Conservation (phyloP, 2,329 filamentous ascomycete genomes). For the Epichloe brachyelytri region DNA sequence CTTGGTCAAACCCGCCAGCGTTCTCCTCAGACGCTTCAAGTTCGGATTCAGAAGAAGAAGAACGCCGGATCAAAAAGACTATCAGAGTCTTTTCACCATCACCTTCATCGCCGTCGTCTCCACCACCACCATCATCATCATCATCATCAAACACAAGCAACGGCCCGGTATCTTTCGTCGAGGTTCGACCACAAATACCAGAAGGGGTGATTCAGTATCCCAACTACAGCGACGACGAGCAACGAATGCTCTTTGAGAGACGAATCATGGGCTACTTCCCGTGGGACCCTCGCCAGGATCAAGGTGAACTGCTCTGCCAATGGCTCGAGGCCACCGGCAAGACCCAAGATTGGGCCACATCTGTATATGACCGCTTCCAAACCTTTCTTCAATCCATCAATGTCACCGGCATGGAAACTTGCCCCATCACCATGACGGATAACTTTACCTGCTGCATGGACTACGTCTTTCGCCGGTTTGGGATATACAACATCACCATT, state of each 20-base stretch:
- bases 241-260: neutral
- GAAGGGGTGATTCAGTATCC: neutral
- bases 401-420: neutral
- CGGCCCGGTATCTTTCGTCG: neutral
- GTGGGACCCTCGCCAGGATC: neutral
- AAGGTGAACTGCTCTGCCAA: neutral
- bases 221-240: neutral
- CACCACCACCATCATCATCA: too few relatives aligned
- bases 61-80: neutral
- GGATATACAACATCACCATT: neutral
- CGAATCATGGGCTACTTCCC: neutral
- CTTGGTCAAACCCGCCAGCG: neutral
- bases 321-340: neutral
- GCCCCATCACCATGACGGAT: neutral
- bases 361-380: neutral
- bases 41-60: neutral
- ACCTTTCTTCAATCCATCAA: neutral
- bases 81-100: neutral
- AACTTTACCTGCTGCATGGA: neutral
- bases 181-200: neutral
- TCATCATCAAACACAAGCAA: neutral
- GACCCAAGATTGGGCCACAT: neutral
- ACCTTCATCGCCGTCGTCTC: too few relatives aligned
- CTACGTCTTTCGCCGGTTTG: neutral
- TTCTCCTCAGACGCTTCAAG: neutral